Conservation (phyloP, 2,329 filamentous ascomycete species). For the Penicillium oxalicum region DNA sequence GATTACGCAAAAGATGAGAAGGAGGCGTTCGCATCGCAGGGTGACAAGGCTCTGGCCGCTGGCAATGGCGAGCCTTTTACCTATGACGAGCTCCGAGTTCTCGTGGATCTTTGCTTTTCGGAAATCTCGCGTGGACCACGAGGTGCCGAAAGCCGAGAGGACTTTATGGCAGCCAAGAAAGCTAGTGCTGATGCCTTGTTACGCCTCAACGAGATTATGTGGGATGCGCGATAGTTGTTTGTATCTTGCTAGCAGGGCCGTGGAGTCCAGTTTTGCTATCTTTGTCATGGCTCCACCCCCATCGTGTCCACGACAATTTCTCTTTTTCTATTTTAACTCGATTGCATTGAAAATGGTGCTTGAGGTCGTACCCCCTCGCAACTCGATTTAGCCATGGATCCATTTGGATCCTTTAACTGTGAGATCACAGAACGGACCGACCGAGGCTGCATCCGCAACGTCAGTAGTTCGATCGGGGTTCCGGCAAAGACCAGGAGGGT, state of each 20-base stretch:
- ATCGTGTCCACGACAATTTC: no score
- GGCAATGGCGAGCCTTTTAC: slow-evolving; percentile 40
- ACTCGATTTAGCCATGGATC: no score
- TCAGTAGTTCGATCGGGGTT: background rate
- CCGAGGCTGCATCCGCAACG: background rate
- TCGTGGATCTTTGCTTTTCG: slow-evolving; percentile 44
- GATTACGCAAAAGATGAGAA: slow-evolving; percentile 43
- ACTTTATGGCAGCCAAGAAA: slow-evolving; percentile 43
- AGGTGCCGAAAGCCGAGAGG: slow-evolving; percentile 40
- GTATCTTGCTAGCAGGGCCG: background rate
- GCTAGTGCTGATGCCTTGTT: slow-evolving; percentile 41
- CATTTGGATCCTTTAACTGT: no score
- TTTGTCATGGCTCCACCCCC: background rate
- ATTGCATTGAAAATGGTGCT: no score
- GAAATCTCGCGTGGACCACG: slow-evolving; percentile 39
- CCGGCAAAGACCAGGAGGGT: background rate
- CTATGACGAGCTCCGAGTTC: slow-evolving; percentile 42
- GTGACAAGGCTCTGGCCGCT: slow-evolving; percentile 28
- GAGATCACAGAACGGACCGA: no score
- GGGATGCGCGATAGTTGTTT: slow-evolving; percentile 36
- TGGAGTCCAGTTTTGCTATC: background rate
- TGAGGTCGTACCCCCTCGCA: no score
- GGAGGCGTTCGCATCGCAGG: slow-evolving; percentile 33
- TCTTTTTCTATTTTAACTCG: no score
- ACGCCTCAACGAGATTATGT: slow-evolving; percentile 44